Evolutionary conservation across 176 grass and related monocot species (phyloP).

Genomic region (Dactylis glomerata): DNA sequence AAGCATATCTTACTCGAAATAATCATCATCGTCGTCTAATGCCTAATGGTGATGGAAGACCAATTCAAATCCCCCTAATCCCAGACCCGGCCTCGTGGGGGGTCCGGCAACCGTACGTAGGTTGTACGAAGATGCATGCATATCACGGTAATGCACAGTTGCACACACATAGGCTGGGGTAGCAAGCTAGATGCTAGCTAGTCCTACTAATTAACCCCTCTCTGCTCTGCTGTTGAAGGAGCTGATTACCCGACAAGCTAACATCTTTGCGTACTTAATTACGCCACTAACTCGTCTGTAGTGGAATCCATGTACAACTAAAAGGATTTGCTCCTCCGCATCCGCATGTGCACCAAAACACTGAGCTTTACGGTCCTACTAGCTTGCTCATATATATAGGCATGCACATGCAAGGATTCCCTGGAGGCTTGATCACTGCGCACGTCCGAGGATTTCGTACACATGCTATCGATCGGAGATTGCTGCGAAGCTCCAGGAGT

Average conservation of each 20-base stretch:
- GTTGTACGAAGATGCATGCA: not conserved
- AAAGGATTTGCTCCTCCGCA: not conserved
- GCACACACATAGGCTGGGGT: not conserved
- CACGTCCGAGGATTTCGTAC: slow-evolving; percentile 8
- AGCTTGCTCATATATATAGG: not conserved
- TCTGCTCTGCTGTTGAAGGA: not conserved
- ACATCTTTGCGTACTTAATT: not conserved
- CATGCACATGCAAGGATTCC: slow-evolving; percentile 23
- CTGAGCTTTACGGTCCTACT: not conserved
- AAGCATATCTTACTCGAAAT: not conserved
- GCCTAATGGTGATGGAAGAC: not conserved
- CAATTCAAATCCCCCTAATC: not conserved
- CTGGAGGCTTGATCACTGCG: not conserved
- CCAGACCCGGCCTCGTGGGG: not conserved
- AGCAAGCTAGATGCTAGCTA: not conserved
- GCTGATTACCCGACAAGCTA: slow-evolving; percentile 23
- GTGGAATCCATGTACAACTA: slow-evolving; percentile 32
- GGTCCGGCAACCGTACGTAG: not conserved
- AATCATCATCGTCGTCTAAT: not conserved
- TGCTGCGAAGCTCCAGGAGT: too few relatives aligned
- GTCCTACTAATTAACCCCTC: not conserved
- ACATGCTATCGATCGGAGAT: not conserved
- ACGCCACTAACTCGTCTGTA: not conserved
- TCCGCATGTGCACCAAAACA: not conserved
- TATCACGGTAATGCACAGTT: not conserved